A percentile compares a stretch with the other conserved stretches of the same genome.
phyloP scores from a whole-genome alignment of 1,139 yeast species.

The Suhomyces panamericanus region DNA sequence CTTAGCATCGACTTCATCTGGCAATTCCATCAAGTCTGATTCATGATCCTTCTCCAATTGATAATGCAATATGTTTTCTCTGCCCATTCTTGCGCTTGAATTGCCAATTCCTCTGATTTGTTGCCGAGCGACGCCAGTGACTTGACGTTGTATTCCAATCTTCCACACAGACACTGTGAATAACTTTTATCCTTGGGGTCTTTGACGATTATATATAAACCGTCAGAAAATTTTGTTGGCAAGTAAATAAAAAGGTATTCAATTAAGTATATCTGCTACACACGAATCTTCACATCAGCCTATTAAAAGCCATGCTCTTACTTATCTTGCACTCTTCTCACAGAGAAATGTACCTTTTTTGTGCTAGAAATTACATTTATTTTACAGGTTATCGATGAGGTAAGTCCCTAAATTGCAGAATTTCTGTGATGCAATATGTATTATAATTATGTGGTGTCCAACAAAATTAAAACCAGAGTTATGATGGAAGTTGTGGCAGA shows the following conservation, averaged over 20 bases:
- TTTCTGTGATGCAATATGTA: conserved; percentile 1
- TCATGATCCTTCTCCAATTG: conserved; percentile 45
- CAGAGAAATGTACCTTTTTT: conserved; percentile 4
- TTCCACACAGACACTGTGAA: conserved; percentile 10
- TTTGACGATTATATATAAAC: not conserved
- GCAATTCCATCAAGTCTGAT: conserved; percentile 30
- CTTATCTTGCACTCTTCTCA: conserved; percentile 2
- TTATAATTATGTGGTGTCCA: conserved; percentile 1
- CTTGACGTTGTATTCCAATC: conserved; percentile 8
- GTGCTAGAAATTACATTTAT: not conserved
- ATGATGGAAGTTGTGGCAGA: not conserved
- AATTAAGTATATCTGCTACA: conserved; percentile 1
- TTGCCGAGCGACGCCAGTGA: conserved; percentile 8
- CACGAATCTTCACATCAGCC: conserved; percentile 1
- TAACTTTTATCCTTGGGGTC: not conserved
- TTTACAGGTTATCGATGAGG: conserved; percentile 11
- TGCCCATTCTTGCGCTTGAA: conserved; percentile 34
- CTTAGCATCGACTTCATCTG: conserved; percentile 6
- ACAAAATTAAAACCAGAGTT: conserved; percentile 1
- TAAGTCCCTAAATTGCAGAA: conserved; percentile 4
- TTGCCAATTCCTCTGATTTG: conserved; percentile 4
- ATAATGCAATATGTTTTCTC: conserved; percentile 45
- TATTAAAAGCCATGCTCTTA: conserved; percentile 3
- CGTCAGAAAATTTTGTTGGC: conserved; percentile 4
- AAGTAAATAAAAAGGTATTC: not conserved